Evolutionary conservation across 768 basidiomycete genomes (phyloP), one percentile per base, ranked within the genome.

Genomic region (Lentinula guzmanii): DNA sequence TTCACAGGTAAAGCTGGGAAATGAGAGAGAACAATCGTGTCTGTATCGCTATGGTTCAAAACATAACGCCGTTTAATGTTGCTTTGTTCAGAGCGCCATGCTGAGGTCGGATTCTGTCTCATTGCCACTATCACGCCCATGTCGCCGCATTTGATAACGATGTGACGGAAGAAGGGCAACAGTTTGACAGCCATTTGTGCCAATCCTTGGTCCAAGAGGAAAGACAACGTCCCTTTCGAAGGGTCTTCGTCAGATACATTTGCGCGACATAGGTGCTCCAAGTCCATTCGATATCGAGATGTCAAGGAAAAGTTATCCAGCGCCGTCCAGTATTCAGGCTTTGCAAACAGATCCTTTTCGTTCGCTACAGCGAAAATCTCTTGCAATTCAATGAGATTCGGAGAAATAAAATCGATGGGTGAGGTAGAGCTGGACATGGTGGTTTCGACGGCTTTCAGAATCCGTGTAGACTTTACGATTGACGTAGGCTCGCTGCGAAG

Each of bases 401-500:
- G 97, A 0, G 95, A 90, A 51, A 86, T 81, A 66, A 86, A 92
- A 2, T 86, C 76, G 51, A 97, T 75, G 2, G 86, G 83, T 4
- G 86, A 69, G 50, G 65, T 60, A 16, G 62, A 61, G 62, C 58
- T 62, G 48, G 69, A 69, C 51, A 77, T 64, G 6, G 74, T 75
- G 6, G 74, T 75, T 4, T 74, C 69, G 54, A 90, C 72, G 0
- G 91, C 86, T 0, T 86, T 81, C 5, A 97, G 69, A 62, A 98
- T 85, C 2, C 79, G 75, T 1, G 78, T 76, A 0, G 91, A 87
- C 75, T 98, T 98, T 50, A 81, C 74, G n/a, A 89, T 79, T 0
- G 95, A 97, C 1, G 97, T 98, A 1, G 97, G 96, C 72, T 99
- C 97, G 71, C 91, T 92, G 64, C n/a, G 62, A 57, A 53, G 31